Evolutionary conservation across 2,329 filamentous ascomycete genomes (phyloP).

Genomic region (Hymenoscyphus repandus): DNA sequence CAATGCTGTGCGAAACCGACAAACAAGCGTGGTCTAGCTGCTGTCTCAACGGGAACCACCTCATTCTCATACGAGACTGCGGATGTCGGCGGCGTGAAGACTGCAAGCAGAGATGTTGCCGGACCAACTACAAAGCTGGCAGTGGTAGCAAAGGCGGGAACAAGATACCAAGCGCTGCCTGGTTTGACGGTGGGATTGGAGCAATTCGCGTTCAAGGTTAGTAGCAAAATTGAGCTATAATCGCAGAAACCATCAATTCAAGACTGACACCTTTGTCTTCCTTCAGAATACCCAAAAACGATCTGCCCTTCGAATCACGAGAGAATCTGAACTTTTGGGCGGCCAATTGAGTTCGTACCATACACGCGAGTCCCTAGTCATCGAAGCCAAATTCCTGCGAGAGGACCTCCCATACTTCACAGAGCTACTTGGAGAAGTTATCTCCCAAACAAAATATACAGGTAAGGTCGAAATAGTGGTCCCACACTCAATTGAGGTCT

Average conservation of each 20-base stretch:
- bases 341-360: slow-evolving; percentile 83
- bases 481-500: slow-evolving; percentile 10
- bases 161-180: slow-evolving; percentile 83
- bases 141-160: slow-evolving; percentile 89
- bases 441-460: slow-evolving; percentile 81
- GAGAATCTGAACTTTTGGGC: slow-evolving; percentile 93
- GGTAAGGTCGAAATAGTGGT: slow-evolving; percentile 43
- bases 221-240: slow-evolving; percentile 34
- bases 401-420: slow-evolving; percentile 96
- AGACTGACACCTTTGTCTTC: slow-evolving; percentile 11
- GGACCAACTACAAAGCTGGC: slow-evolving; percentile 88
- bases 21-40: slow-evolving; percentile 58
- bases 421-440: slow-evolving; percentile 89
- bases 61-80: slow-evolving; percentile 84
- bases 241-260: neutral
- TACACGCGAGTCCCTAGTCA: slow-evolving; percentile 85
- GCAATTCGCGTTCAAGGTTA: slow-evolving; percentile 92
- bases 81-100: slow-evolving; percentile 83
- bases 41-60: slow-evolving; percentile 58
- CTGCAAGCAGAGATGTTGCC: slow-evolving; percentile 83
- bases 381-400: slow-evolving; percentile 92
- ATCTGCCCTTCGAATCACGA: slow-evolving; percentile 85
- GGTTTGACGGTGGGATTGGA: slow-evolving; percentile 86
- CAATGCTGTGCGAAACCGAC: slow-evolving; percentile 51
- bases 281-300: slow-evolving; percentile 75